Evolutionary conservation across 371 early-diverging fungal species (phyloP), one percentile per base, ranked within the genome.

Genomic region (Quaeritorhiza haematococci): DNA sequence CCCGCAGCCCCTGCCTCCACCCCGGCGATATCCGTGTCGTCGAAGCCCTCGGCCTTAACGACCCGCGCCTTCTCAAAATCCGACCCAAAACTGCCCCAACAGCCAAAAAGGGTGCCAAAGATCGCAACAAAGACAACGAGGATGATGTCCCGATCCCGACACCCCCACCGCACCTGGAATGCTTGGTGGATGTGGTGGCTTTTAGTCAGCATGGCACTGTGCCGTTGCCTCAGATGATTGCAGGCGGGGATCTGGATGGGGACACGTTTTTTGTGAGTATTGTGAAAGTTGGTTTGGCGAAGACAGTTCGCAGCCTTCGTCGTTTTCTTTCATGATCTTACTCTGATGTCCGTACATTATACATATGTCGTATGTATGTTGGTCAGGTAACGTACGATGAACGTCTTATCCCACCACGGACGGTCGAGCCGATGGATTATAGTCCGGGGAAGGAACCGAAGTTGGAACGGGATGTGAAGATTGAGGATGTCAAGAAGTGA

Each of bases 231-330:
- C 87, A 86, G 61, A 82, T 84, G 86, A 82, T 87, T 54, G 80
- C 85, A 38, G 92, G 92, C 21, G 87, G 88, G 0, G 94, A 94
- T 71, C 63, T 94, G 7, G 94, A 92, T 62, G 92, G 92, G 13
- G 94, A 94, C 72, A 83, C 85, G 26, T 84, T 77, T 49, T 79
- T 77, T 66, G 30, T 24, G 21, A 24, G 24, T 42, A 5, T 30
- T 4, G 27, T 47, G 38, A 28, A 32, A 46, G 3, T 46, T 42
- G 24, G 13, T n/a, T n/a, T 24, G 28, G 23, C 17, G 30, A 27
- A n/a, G n/a, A n/a, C n/a, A n/a, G n/a, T n/a, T n/a, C n/a, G n/a
- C n/a, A n/a, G n/a, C n/a, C n/a, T n/a, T n/a, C n/a, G n/a, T n/a
- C n/a, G n/a, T n/a, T n/a, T n/a, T n/a, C n/a, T n/a, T n/a, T n/a